Percentiles rank a stretch among this genome's conserved stretches.
Conservation (phyloP, 768 basidiomycete species). For the Suillus weaverae region DNA sequence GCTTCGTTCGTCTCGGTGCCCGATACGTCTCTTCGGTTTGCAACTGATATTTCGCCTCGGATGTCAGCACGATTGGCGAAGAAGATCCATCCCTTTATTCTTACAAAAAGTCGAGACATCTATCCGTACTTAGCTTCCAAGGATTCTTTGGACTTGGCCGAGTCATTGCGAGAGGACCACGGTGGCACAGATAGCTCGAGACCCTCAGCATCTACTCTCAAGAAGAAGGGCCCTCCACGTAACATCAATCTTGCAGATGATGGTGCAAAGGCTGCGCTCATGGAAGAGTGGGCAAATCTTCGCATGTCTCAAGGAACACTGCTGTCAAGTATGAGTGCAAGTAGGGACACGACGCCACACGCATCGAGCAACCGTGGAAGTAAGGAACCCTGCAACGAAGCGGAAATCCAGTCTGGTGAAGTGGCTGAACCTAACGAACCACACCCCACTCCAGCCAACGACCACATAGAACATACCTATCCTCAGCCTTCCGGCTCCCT, state of each 20-base stretch:
- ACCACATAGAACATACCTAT: neutral
- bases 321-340: slow-evolving; percentile 8
- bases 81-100: slow-evolving; percentile 19
- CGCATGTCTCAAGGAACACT: slow-evolving; percentile 29
- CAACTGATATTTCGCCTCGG: slow-evolving; percentile 11
- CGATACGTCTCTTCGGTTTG: neutral
- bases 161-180: neutral
- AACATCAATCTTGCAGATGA: slow-evolving; percentile 20
- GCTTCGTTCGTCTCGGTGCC: neutral
- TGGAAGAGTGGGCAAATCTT: slow-evolving; percentile 32
- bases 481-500: neutral
- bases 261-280: slow-evolving; percentile 22
- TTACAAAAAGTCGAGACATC: slow-evolving; percentile 25
- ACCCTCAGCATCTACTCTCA: slow-evolving; percentile 1
- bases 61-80: slow-evolving; percentile 21
- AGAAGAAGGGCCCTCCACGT: slow-evolving; percentile 19
- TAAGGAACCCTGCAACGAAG: neutral
- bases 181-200: neutral
- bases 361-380: neutral
- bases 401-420: neutral
- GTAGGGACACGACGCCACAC: neutral
- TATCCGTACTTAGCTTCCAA: slow-evolving; percentile 26
- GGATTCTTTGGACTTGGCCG: slow-evolving; percentile 14
- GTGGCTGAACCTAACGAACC: neutral
- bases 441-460: no score